These are phyloP conservation scores for Setaria viridis DNA, from an alignment of 202 grass and related monocot species.

Conservation along the genomic window DNA sequence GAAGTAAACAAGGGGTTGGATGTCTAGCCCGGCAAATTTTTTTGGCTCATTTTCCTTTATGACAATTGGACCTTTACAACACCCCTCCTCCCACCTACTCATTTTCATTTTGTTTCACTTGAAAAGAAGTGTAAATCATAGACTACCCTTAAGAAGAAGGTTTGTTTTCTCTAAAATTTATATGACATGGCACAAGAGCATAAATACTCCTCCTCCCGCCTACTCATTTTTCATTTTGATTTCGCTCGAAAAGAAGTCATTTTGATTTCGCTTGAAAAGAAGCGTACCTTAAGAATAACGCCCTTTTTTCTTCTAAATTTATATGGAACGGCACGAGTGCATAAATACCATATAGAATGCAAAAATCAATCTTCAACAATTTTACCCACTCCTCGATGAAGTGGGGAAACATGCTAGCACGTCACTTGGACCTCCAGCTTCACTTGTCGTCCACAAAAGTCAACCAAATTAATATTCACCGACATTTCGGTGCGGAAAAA, in stretches of 20 bases:
- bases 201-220: not conserved
- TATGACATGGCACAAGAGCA: not conserved
- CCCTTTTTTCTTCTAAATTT: not conserved
- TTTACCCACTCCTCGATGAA: not conserved
- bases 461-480: slow-evolving; percentile 20
- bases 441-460: not conserved
- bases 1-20: too few relatives aligned
- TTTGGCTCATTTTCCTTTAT: too few relatives aligned
- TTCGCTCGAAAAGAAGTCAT: too few relatives aligned
- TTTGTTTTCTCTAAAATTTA: not conserved
- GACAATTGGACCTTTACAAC: too few relatives aligned
- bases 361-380: not conserved
- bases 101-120: not conserved
- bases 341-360: not conserved
- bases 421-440: too few relatives aligned
- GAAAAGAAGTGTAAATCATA: not conserved
- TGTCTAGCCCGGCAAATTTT: too few relatives aligned
- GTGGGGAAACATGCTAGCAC: not conserved
- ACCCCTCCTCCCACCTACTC: not conserved
- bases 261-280: too few relatives aligned
- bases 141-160: not conserved
- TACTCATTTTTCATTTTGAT: too few relatives aligned
- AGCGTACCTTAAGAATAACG: too few relatives aligned
- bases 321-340: not conserved
- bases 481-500: not conserved